A percentile compares a stretch with the other conserved stretches of the same genome.
These are phyloP conservation scores for Dinochytrium kinnereticum DNA, from an alignment of 371 early-diverging fungal genomes.

Conservation along the genomic window DNA sequence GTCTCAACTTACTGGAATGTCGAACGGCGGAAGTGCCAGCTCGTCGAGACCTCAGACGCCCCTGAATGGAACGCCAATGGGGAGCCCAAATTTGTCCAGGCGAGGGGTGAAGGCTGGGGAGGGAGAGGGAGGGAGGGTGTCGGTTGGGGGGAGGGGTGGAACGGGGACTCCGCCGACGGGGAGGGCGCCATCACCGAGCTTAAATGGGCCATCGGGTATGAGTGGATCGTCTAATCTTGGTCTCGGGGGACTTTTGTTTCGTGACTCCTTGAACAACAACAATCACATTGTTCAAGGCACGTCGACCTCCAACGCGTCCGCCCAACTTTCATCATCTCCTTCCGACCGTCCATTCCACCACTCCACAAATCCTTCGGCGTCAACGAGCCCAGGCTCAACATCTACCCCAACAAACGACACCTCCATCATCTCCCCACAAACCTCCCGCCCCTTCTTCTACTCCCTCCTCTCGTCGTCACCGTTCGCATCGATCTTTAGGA, in stretches of 20 bases:
- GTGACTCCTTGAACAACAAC: background rate
- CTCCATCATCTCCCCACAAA: background rate
- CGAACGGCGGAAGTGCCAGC: background rate
- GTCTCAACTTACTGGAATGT: background rate
- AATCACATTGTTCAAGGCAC: background rate
- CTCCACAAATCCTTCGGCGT: background rate
- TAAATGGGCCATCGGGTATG: background rate
- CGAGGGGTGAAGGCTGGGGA: too few species aligned
- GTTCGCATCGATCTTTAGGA: constrained; percentile 50
- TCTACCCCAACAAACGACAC: background rate
- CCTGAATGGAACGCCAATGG: background rate
- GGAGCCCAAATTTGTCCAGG: constrained; percentile 12
- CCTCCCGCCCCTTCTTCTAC: constrained; percentile 43
- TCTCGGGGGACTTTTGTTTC: background rate
- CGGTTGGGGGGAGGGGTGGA: background rate
- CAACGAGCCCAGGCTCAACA: background rate
- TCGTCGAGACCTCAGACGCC: background rate
- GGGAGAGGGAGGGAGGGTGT: background rate
- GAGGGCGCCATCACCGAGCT: background rate
- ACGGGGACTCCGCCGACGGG: constrained; percentile 2
- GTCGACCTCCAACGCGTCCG: constrained; percentile 7
- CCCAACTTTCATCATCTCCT: constrained; percentile 12
- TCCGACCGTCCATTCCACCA: background rate
- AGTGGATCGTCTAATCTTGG: background rate
- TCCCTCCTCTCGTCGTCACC: constrained; percentile 59